phyloP scores from a whole-genome alignment of 768 basidiomycete species.

The Lactarius tabidus region DNA sequence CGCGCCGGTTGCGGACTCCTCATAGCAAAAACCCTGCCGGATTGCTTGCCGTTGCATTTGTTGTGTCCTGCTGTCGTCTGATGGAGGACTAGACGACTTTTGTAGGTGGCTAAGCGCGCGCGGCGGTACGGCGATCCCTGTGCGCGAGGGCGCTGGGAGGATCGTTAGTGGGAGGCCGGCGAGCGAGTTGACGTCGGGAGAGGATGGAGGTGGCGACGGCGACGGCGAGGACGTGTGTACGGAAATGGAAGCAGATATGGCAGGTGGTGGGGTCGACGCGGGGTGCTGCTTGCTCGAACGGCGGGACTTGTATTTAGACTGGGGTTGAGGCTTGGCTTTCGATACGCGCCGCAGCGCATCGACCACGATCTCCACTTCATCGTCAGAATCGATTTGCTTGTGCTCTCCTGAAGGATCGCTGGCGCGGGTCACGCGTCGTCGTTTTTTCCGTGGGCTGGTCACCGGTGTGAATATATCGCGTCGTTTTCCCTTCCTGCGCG shows the following conservation, averaged over 20 bases:
- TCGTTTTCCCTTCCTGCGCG: background rate
- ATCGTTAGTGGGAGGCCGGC: slow-evolving; percentile 6
- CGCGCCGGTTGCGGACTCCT: too few species aligned
- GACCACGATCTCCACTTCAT: slow-evolving; percentile 1
- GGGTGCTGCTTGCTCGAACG: background rate
- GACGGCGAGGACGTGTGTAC: background rate
- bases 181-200: background rate
- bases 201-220: background rate
- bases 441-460: background rate
- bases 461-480: background rate
- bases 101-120: slow-evolving; percentile 12
- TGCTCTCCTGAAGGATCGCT: background rate
- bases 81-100: background rate
- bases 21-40: slow-evolving; percentile 18
- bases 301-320: background rate
- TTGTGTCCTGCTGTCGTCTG: background rate
- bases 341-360: background rate
- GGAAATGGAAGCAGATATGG: background rate
- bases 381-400: background rate
- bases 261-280: background rate
- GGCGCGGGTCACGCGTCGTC: background rate
- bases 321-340: background rate
- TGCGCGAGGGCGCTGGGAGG: background rate
- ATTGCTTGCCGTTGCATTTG: background rate
- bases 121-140: background rate